phyloP scores from a whole-genome alignment of 768 basidiomycete genomes.

The Suillus luteus region DNA sequence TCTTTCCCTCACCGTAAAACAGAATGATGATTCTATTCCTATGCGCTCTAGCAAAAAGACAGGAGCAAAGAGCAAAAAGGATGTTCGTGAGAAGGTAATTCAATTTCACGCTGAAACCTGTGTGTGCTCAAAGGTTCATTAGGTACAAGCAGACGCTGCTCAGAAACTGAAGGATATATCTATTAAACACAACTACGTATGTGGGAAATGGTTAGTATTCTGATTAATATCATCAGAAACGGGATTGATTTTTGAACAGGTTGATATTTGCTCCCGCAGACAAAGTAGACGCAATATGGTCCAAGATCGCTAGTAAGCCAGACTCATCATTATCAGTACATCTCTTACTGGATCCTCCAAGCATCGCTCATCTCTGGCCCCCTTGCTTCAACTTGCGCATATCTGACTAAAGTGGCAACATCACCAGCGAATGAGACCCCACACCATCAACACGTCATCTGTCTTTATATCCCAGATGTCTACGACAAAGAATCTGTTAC shows the following conservation, averaged over 20 bases:
- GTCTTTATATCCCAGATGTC: slow-evolving; percentile 71
- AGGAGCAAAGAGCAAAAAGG: slow-evolving; percentile 73
- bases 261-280: slow-evolving; percentile 63
- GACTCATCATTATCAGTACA: background rate
- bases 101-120: background rate
- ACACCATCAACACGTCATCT: slow-evolving; percentile 65
- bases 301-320: slow-evolving; percentile 56
- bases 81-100: slow-evolving; percentile 65
- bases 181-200: slow-evolving; percentile 50
- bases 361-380: slow-evolving; percentile 69
- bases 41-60: slow-evolving; percentile 70
- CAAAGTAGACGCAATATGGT: slow-evolving; percentile 66
- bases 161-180: slow-evolving; percentile 62
- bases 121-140: background rate
- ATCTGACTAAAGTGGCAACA: slow-evolving; percentile 66
- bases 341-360: slow-evolving; percentile 26
- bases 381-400: slow-evolving; percentile 57
- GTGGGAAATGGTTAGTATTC: slow-evolving; percentile 65
- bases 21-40: slow-evolving; percentile 71
- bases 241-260: slow-evolving; percentile 41
- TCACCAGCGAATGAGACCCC: slow-evolving; percentile 48
- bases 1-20: slow-evolving; percentile 10
- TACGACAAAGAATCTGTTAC: slow-evolving; percentile 63
- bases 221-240: background rate
- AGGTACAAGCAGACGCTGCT: slow-evolving; percentile 63